These are phyloP conservation scores for Pharnaceum exiguum DNA, from an alignment of 148 eudicot genomes.

Conservation along the genomic window DNA sequence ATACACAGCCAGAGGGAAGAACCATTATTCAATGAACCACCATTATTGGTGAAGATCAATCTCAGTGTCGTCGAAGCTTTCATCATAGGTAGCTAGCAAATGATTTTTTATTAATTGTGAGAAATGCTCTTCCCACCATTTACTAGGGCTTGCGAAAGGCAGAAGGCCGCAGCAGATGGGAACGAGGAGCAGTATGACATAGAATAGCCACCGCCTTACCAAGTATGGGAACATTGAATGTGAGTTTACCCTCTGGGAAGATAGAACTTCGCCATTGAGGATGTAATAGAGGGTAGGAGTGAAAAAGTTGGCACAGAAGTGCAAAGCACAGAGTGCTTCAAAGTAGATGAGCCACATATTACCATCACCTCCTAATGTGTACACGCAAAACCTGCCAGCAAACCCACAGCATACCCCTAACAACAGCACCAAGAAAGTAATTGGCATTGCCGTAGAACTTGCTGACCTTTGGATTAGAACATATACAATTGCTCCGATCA, in stretches of 20 bases:
- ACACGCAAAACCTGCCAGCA: slow-evolving; percentile 76
- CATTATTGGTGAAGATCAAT: slow-evolving; percentile 8
- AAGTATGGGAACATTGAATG: slow-evolving; percentile 40
- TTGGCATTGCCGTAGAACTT: slow-evolving; percentile 65
- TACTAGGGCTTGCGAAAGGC: slow-evolving; percentile 61
- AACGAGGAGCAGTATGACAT: slow-evolving; percentile 33
- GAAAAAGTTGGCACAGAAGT: slow-evolving; percentile 52
- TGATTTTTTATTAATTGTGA: slow-evolving; percentile 26
- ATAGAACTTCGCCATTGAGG: slow-evolving; percentile 60
- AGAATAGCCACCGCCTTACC: slow-evolving; percentile 53
- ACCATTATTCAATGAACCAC: neutral
- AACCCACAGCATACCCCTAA: slow-evolving; percentile 61
- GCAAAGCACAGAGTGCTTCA: slow-evolving; percentile 60
- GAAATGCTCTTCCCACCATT: slow-evolving; percentile 90
- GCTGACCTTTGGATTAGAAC: slow-evolving; percentile 59
- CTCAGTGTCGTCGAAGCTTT: slow-evolving; percentile 1
- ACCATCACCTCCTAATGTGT: slow-evolving; percentile 90
- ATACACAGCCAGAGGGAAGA: no score
- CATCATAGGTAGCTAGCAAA: slow-evolving; percentile 20
- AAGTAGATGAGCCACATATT: slow-evolving; percentile 67
- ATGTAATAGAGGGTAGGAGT: slow-evolving; percentile 34
- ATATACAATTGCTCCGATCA: slow-evolving; percentile 48
- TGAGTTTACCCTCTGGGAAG: slow-evolving; percentile 19
- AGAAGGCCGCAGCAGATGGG: slow-evolving; percentile 70
- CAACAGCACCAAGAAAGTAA: slow-evolving; percentile 68